Evolutionary conservation across 1,139 yeast genomes (phyloP), one percentile per base, ranked within the genome.

Genomic region (Diutina mesorugosa): DNA sequence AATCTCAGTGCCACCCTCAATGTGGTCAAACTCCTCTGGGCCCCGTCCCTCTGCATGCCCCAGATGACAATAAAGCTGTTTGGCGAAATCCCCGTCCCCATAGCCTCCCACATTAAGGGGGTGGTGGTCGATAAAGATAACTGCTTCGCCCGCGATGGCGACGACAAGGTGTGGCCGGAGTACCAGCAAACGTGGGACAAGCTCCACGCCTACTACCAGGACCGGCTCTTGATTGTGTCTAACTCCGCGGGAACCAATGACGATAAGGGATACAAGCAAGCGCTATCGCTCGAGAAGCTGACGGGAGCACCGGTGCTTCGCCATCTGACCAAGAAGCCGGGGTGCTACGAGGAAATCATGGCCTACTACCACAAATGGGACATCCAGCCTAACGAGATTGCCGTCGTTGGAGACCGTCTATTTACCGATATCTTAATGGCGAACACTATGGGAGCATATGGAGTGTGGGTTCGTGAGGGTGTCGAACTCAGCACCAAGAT

Each of bases 361-460:
- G 76, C 74, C 0, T 81, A 85, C 63, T 85, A 90, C 65, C 66
- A 65, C 16, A 58, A 69, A 28, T 72, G 76, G 45, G 79, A 79
- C 1, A 72, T 85, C 7, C 67, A 72, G 7, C 80, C 95, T 0
- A 67, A 75, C 18, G 88, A 91, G 62, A 83, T 93, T 28, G 90
- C 90, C 0, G 85, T 93, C 4, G 81, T 93, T 21, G 99, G 99
- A 0, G 99, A 93, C 64, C 72, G 99, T 47, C 75, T 93, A 47
- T 83, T 90, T 69, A 93, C 99, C 0, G 99, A 93, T 67, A 80
- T 93, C 59, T 72, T 91, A 57, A 88, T 93, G 97, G 97, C 97
- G 21, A 91, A 91, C 64, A 77, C 85, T 77, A 90, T 91, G 96
- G 96, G 96, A 0, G 78, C 96, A 0, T 81, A 83, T 71, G 89